Conservation (phyloP, 2,329 filamentous ascomycete species). For the Tricladium varicosporioides region DNA sequence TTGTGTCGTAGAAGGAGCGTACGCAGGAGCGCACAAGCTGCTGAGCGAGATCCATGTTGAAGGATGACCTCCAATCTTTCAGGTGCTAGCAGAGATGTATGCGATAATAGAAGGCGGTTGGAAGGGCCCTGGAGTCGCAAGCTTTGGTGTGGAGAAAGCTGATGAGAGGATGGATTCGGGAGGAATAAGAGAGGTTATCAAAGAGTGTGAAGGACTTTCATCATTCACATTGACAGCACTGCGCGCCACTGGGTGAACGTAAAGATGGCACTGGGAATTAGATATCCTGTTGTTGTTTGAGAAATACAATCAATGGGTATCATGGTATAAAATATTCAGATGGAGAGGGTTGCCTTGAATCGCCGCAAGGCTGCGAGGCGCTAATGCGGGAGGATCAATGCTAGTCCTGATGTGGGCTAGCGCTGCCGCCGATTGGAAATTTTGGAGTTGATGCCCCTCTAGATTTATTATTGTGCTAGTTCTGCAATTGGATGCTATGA, state of each 20-base stretch:
- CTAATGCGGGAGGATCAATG: not conserved
- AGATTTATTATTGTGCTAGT: not conserved
- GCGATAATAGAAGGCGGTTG: not conserved
- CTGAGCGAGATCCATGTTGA: slow-evolving; percentile 63
- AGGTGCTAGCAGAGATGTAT: not conserved
- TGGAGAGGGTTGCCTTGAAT: slow-evolving; percentile 1
- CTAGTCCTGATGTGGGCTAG: slow-evolving; percentile 4
- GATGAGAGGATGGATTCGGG: not conserved
- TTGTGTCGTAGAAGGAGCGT: slow-evolving; percentile 82
- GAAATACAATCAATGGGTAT: no score
- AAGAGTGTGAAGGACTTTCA: slow-evolving; percentile 13
- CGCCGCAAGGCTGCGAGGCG: slow-evolving; percentile 9
- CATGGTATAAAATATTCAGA: no score
- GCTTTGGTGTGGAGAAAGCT: not conserved
- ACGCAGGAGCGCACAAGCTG: slow-evolving; percentile 82
- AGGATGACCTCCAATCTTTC: not conserved
- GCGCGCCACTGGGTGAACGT: slow-evolving; percentile 14
- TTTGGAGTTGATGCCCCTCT: not conserved
- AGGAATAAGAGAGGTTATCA: slow-evolving; percentile 11
- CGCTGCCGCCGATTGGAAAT: not conserved
- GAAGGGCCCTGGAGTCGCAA: not conserved
- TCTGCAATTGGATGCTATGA: slow-evolving; percentile 23
- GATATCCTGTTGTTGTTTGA: no score
- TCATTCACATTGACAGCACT: slow-evolving; percentile 22
- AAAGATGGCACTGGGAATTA: no score